Conservation (phyloP, 768 basidiomycete species). For the Phylloporus arenicola region DNA sequence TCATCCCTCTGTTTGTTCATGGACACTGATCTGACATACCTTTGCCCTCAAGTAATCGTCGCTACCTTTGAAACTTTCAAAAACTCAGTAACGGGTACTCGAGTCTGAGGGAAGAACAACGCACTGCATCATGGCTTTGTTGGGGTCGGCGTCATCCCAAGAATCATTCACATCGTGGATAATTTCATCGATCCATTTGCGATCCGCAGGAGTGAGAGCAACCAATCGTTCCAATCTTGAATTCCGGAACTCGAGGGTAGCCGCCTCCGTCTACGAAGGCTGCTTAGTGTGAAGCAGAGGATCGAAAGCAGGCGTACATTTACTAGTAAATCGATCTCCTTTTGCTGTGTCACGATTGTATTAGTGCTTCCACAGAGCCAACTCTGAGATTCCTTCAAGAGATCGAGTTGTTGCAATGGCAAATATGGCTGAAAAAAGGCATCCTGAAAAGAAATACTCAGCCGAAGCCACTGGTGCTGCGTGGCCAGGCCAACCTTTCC, state of each 20-base stretch:
- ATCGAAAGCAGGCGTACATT: conserved; percentile 46
- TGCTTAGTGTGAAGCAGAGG: neutral
- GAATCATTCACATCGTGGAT: conserved; percentile 79
- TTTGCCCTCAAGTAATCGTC: conserved; percentile 92
- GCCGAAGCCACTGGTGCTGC: neutral
- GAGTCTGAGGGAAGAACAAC: conserved; percentile 24
- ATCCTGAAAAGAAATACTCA: conserved; percentile 43
- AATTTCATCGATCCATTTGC: conserved; percentile 98
- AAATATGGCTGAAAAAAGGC: conserved; percentile 98
- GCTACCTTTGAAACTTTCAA: conserved; percentile 79
- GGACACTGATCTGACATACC: conserved; percentile 35
- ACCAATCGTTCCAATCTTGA: conserved; percentile 71
- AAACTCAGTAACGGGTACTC: neutral
- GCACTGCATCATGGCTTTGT: conserved; percentile 58
- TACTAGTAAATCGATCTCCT: conserved; percentile 85
- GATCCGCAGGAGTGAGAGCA: conserved; percentile 83
- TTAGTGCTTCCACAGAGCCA: conserved; percentile 98
- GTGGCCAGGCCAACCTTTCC: conserved; percentile 55
- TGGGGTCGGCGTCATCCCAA: conserved; percentile 65
- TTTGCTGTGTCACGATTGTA: conserved; percentile 88
- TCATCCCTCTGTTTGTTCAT: neutral
- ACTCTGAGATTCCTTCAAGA: conserved; percentile 69
- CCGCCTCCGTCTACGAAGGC: conserved; percentile 71
- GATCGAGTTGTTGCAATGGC: conserved; percentile 90
- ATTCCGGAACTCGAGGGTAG: conserved; percentile 81